phyloP scores from a whole-genome alignment of 441 rosid species.

The Macaranga tanarius region DNA sequence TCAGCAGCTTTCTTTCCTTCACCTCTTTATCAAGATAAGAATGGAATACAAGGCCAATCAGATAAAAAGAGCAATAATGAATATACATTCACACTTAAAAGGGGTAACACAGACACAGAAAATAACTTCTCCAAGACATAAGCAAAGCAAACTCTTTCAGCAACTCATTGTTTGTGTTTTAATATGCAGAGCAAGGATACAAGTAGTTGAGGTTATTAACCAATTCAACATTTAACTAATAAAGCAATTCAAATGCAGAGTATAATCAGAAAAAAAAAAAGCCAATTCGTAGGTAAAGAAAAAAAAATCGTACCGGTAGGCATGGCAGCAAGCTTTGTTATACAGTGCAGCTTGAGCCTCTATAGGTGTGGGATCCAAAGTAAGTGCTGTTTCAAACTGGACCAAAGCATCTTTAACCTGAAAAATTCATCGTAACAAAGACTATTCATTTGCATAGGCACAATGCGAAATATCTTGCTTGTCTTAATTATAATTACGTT shows the following conservation, averaged over 20 bases:
- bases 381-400: constrained; percentile 80
- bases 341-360: constrained; percentile 94
- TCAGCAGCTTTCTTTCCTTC: constrained; percentile 88
- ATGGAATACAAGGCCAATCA: constrained; percentile 17
- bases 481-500: not conserved
- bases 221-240: constrained; percentile 9
- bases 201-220: not conserved
- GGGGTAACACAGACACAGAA: not conserved
- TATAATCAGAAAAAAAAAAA: not conserved
- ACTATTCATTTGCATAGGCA: not conserved
- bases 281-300: not conserved
- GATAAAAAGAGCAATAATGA: constrained; percentile 2
- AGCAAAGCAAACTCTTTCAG: not conserved
- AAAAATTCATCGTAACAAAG: constrained; percentile 19
- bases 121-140: constrained; percentile 3
- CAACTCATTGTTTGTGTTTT: not conserved
- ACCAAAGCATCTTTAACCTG: constrained; percentile 89
- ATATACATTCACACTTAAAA: not conserved
- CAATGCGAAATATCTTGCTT: constrained; percentile 12
- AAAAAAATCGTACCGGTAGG: constrained; percentile 53
- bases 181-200: not conserved
- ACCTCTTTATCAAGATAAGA: constrained; percentile 55
- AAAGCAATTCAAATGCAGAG: not conserved
- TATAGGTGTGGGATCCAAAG: constrained; percentile 60
- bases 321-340: constrained; percentile 95